Base-by-base conservation (phyloP, 2,329 filamentous ascomycete genomes). In the Claviceps fusiformis region DNA sequence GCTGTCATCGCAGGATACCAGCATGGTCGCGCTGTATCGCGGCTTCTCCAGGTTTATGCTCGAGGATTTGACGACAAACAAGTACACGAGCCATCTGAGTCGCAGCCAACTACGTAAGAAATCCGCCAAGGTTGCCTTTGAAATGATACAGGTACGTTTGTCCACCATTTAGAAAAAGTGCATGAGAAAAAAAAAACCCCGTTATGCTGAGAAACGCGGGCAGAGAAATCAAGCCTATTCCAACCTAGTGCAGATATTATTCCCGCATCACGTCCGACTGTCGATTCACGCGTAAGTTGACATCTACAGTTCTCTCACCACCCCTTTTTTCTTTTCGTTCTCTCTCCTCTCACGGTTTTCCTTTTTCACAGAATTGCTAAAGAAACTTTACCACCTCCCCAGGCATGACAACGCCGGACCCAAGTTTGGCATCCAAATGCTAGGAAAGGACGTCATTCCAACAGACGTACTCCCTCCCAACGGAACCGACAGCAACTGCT, bases 21-120 rank as follows among this genome's bases (percentile, higher is more conserved):
- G 63, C 58, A 58, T 61, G 29, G 67, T 87, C 39, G 71, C 73
- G 5, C 71, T 75, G 55, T 84, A 86, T 64, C 74, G 76, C 54
- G 73, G 78, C 48, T 85, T 83, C 64, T 83, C 82, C 29, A 79
- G 81, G 43, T 71, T 87, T 47, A 84, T 69, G 65, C 61, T 69
- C 31, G 62, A 69, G 54, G 67, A 69, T 54, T 59, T 67, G 5
- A 60, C 63, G 35, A 59, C 59, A 2, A 64, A 64, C 46, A 60
- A 59, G 0, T 61, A 59, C 10, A 64, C 64, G 5, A 57, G 55
- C n/a, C 49, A 51, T 4, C 59, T 65, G 56, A 64, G 59, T 39
- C 64, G 62, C 15, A 67, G 61, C 17, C 61, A 64, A 54, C 59
- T 62, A 47, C 64, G 64, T 57, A 68, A 65, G 54, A 61, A 63